Evolutionary conservation across 495 filamentous ascomycete species (phyloP), one percentile per base, ranked within the genome.

Genomic region (Penicillium alfredii): DNA sequence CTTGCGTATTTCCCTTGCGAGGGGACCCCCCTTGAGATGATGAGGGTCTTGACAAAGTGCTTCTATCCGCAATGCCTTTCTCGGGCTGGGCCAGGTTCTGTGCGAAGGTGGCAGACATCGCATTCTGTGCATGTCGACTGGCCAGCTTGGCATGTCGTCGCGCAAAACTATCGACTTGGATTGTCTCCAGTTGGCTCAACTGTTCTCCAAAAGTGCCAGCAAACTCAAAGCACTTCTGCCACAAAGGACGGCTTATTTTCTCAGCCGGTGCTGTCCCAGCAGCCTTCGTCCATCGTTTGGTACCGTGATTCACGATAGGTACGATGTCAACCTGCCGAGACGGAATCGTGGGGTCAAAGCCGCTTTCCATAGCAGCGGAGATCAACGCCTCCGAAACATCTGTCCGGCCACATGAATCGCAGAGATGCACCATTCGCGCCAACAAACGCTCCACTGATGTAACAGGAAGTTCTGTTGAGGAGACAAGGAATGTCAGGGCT

Each of bases 161-260:
- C 6, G 46, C 14, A 31, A 38, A 30, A 15, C 20, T 29, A 9
- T 47, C 29, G 17, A 40, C 42, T 26, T 43, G 42, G 6, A 50
- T 30, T n/a, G 40, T 14, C 16, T 55, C 37, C 4, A 57, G 42
- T 15, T 39, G 15, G 23, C 51, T 50, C 14, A 68, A 29, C 12
- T 55, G 42, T 8, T 60, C 49, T 11, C 48, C 47, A 26, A 59
- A 45, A 2, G 44, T 38, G 32, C 49, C 47, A 21, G 46, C 58
- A 41, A 66, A 70, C 14, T 47, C 38, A 16, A 54, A 53, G 34
- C 50, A 69, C 43, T 61, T 69, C 27, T 69, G 61, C 47, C 47
- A 63, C 8, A 49, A 30, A 13, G 43, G 53, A 8, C 42, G 45
- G 18, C 56, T 19, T 11, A 44, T 30, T 10, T 46, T 44, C 11